Evolutionary conservation across 805 yeast genomes (phyloP), one percentile per base, ranked within the genome.

Genomic region (Monosporozyma aerobia): DNA sequence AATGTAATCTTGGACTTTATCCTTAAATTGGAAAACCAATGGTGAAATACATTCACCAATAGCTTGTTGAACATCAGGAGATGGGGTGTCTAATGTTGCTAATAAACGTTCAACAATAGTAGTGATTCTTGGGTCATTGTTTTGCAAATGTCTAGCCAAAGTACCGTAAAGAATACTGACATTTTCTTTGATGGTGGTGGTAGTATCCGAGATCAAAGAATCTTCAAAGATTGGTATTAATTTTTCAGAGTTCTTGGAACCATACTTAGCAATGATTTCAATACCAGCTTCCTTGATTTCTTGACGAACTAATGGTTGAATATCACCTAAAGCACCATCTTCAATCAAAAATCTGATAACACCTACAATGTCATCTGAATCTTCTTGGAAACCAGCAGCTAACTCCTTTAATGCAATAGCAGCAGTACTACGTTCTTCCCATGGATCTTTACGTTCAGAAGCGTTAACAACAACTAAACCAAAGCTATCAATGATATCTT

Each of bases 251-350:
- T 77, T 74, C 4, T 69, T 63, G 23, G 78, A 74, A 22, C 96
- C 97, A 58, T 83, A 85, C 1, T 65, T 62, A 44, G 82, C 77
- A 51, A 94, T 81, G 35, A 88, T 75, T 43, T 77, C 80, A 53
- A 87, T 76, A 49, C 96, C 98, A n/a, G 97, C 94, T 52, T 85
- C 92, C 62, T 88, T 90, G 65, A 90, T 76, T 63, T 87, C 95
- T 56, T 82, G 86, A 51, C 94, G 79, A 3, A 89, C 96, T 50
- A 79, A 69, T 0, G 77, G 70, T 54, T 87, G 86, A 53, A 77
- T 75, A 63, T 90, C 98, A 30, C 88, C 90, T 44, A 90, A 72
- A 0, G 92, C 87, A 46, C 77, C 76, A 48, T 75, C 79, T 16
- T 77, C 73, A 30, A 85, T 78, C 51, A 88, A 70, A 65, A 87